These are phyloP conservation scores for Geotrichum europaeum DNA, from an alignment of 1,139 yeast species.

Conservation along the genomic window DNA sequence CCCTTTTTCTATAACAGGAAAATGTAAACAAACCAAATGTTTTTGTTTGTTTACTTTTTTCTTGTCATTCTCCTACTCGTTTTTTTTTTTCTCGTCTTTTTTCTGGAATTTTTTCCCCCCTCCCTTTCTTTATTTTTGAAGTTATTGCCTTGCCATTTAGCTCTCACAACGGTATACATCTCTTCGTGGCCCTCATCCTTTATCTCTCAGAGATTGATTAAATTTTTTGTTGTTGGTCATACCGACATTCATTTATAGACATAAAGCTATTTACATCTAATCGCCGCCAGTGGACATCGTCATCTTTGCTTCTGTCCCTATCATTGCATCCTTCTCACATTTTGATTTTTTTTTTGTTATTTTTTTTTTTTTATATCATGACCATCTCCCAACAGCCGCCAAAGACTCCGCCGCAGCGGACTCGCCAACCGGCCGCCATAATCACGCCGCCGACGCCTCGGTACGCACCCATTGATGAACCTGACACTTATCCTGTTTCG, in stretches of 20 bases:
- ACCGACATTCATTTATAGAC: no score
- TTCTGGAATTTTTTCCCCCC: not conserved
- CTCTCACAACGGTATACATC: not conserved
- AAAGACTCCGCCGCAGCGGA: conserved; percentile 29
- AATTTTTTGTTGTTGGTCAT: not conserved
- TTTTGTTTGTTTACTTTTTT: not conserved
- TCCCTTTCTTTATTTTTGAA: not conserved
- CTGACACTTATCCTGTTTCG: conserved; percentile 19
- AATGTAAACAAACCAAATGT: not conserved
- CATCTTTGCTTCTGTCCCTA: not conserved
- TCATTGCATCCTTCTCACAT: not conserved
- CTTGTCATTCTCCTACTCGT: not conserved
- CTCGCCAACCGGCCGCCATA: conserved; percentile 13
- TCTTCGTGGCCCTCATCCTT: not conserved
- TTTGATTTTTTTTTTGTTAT: not conserved
- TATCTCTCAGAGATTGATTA: not conserved
- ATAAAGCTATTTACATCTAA: not conserved
- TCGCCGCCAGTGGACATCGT: not conserved
- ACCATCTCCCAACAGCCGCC: conserved; percentile 20
- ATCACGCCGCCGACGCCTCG: conserved; percentile 37
- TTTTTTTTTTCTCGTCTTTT: not conserved
- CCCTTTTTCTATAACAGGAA: not conserved
- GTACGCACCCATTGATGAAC: conserved; percentile 35
- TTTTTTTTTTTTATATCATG: not conserved
- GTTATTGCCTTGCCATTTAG: not conserved